Conservation (phyloP, 2,329 filamentous ascomycete genomes). For the Cytospora schulzeri region DNA sequence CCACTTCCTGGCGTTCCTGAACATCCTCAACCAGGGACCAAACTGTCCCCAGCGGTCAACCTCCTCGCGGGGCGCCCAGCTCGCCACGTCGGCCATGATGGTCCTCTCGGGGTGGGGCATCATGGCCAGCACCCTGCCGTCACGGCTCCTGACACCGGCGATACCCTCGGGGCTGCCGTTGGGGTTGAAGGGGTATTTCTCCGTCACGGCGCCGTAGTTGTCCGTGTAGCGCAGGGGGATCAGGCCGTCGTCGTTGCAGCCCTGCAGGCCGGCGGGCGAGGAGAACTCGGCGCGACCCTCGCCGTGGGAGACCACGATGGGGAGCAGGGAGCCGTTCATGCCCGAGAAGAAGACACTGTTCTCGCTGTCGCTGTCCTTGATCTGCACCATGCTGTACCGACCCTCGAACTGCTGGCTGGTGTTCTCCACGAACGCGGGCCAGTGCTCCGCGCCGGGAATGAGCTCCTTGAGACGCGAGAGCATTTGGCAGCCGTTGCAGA, state of each 20-base stretch:
- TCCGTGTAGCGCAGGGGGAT: slow-evolving; percentile 84
- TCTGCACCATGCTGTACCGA: slow-evolving; percentile 78
- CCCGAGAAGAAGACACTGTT: slow-evolving; percentile 85
- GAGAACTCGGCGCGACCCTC: slow-evolving; percentile 81
- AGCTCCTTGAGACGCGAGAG: slow-evolving; percentile 79
- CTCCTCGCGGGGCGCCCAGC: slow-evolving; percentile 66
- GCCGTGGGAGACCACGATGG: slow-evolving; percentile 87
- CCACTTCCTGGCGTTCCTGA: slow-evolving; percentile 86
- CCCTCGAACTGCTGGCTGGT: slow-evolving; percentile 87
- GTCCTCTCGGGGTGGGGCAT: slow-evolving; percentile 97
- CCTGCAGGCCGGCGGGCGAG: slow-evolving; percentile 52
- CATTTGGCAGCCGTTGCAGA: slow-evolving; percentile 98
- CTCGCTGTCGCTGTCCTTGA: slow-evolving; percentile 60
- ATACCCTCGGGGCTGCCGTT: slow-evolving; percentile 84
- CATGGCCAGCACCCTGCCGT: slow-evolving; percentile 81
- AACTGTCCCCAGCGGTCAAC: slow-evolving; percentile 74
- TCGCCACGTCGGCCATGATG: slow-evolving; percentile 75
- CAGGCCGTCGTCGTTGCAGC: slow-evolving; percentile 66
- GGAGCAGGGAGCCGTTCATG: slow-evolving; percentile 80
- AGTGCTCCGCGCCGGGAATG: slow-evolving; percentile 80
- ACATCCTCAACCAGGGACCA: slow-evolving; percentile 84
- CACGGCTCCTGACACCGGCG: slow-evolving; percentile 73
- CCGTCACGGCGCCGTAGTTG: slow-evolving; percentile 74
- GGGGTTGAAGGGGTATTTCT: slow-evolving; percentile 83
- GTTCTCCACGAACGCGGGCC: slow-evolving; percentile 88